Conservation (phyloP, 768 basidiomycete species). For the Mycena venus region DNA sequence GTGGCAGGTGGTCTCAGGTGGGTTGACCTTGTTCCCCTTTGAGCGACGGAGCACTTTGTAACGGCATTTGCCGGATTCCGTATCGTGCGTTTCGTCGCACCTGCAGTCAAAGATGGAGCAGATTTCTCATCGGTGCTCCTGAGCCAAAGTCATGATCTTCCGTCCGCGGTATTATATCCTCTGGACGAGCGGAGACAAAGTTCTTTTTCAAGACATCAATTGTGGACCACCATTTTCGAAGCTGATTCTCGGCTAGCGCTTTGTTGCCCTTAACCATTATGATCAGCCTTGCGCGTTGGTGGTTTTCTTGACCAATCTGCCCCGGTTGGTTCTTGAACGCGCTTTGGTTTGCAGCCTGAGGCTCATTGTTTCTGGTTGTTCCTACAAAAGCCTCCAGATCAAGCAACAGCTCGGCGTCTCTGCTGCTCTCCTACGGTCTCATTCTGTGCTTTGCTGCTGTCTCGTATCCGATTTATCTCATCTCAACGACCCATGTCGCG, state of each 20-base stretch:
- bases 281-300: constrained; percentile 25
- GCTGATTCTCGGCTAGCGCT: constrained; percentile 29
- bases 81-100: background rate
- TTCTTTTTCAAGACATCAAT: constrained; percentile 10
- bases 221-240: constrained; percentile 31
- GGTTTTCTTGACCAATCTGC: constrained; percentile 19
- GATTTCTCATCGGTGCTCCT: background rate
- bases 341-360: background rate
- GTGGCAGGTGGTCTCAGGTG: constrained; percentile 24
- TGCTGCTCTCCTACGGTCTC: background rate
- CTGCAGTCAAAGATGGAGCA: background rate
- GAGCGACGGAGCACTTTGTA: constrained; percentile 10
- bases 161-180: background rate
- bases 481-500: constrained; percentile 9
- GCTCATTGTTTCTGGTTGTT: constrained; percentile 13
- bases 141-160: too few relatives aligned
- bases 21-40: constrained; percentile 28
- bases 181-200: background rate
- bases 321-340: constrained; percentile 16
- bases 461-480: background rate
- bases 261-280: constrained; percentile 30
- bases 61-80: constrained; percentile 10
- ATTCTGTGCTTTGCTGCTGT: constrained; percentile 2
- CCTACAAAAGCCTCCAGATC: constrained; percentile 16
- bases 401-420: background rate